Evolutionary conservation across 1,139 yeast genomes (phyloP).

Genomic region (Blastobotrys malaysiensis): DNA sequence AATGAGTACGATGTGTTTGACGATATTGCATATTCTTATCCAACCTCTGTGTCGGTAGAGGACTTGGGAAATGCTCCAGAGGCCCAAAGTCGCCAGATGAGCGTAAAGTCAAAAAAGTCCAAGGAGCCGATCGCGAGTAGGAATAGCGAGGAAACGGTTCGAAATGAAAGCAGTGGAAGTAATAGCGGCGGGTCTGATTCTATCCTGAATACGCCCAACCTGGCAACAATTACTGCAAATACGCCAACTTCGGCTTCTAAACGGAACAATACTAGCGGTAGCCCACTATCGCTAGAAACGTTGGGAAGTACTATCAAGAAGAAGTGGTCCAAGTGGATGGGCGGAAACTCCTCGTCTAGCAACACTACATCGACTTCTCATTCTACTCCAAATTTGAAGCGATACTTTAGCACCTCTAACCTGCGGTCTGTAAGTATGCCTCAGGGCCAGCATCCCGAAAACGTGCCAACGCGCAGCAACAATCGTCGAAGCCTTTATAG

Average conservation of each 20-base stretch:
- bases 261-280: not conserved
- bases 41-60: conserved; percentile 12
- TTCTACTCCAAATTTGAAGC: conserved; percentile 12
- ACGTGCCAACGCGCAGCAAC: not conserved
- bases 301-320: conserved; percentile 2
- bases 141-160: not conserved
- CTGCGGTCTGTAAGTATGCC: not conserved
- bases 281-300: not conserved
- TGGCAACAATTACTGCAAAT: not conserved
- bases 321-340: not conserved
- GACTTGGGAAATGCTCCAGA: not conserved
- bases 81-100: not conserved
- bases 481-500: not conserved
- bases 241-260: conserved; percentile 12
- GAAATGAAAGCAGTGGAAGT: not conserved
- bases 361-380: not conserved
- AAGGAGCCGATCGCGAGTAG: not conserved
- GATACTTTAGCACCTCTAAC: conserved; percentile 12
- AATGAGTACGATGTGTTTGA: conserved; percentile 71
- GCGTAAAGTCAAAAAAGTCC: not conserved
- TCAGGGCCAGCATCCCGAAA: not conserved
- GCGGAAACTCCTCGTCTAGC: not conserved
- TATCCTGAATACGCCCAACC: not conserved
- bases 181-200: not conserved
- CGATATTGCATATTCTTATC: conserved; percentile 61